Conservation (phyloP, 2,329 filamentous ascomycete species). For the Akanthomyces lecanii region DNA sequence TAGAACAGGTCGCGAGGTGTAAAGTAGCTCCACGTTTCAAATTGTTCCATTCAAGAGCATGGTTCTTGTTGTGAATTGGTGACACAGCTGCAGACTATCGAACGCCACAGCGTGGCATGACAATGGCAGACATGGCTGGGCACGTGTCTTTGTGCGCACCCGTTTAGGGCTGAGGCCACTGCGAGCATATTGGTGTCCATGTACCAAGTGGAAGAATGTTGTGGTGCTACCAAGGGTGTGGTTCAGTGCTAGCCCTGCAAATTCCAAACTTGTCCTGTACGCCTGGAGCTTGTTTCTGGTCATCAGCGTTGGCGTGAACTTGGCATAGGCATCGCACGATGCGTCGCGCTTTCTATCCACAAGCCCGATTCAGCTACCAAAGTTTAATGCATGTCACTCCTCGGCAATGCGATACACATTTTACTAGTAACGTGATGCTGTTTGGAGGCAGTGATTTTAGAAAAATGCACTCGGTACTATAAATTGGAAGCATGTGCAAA, state of each 20-base stretch:
- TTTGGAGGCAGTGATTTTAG: too few species aligned
- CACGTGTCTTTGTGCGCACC: background rate
- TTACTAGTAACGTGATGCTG: too few species aligned
- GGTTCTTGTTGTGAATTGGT: background rate
- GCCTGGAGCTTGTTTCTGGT: background rate
- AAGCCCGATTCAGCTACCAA: too few species aligned
- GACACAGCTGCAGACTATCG: background rate
- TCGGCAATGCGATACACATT: too few species aligned
- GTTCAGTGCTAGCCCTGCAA: background rate
- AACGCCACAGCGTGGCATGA: slow-evolving; percentile 6
- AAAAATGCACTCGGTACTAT: too few species aligned
- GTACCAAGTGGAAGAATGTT: too few species aligned
- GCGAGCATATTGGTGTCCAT: background rate
- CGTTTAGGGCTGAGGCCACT: too few species aligned
- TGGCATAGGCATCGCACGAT: background rate
- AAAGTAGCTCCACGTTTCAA: background rate
- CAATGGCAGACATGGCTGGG: background rate
- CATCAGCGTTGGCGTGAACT: background rate
- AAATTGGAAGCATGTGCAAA: too few species aligned
- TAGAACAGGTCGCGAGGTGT: background rate
- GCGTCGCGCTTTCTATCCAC: too few species aligned
- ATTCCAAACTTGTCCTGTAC: background rate
- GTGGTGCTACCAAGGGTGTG: background rate
- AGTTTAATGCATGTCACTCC: too few species aligned
- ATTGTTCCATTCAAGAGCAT: background rate